Base-by-base conservation (phyloP, 495 filamentous ascomycete species). In the Diplogelasinospora grovesii region DNA sequence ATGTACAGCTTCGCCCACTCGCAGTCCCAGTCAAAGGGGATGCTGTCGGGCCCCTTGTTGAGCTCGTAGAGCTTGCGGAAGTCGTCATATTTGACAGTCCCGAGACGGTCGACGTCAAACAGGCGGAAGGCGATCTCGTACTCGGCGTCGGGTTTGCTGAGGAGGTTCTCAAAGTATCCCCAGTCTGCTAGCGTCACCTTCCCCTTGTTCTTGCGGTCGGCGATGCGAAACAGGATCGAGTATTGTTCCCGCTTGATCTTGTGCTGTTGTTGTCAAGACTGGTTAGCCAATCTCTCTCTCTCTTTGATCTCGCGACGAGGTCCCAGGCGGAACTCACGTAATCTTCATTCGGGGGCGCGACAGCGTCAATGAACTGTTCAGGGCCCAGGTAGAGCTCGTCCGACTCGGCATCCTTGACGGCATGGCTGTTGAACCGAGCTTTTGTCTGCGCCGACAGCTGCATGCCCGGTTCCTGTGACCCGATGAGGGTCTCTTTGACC, bases 121-220 rank as follows among this genome's bases (percentile, higher is more conserved):
- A 97, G 74, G 41, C 93, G 85, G 67, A 96, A 98, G 4, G 89
- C 90, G 49, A 98, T 96, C 65, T 98, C 89, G 60, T 98, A 98
- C 61, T 98, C 93, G 54, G 92, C 93, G 49, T 97, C 92, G 46
- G 92, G 88, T 59, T 95, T 96, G 36, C 75, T 74, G 24, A 98
- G 78, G 39, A 98, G 78, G 67, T 95, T 90, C 63, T 95, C 83
- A 59, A 96, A 98, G 31, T 81, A 83, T 10, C 72, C 79, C 89
- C 89, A 98, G 63, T 98, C 92, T 45, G 78, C 71, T 20, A 98
- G 61, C 45, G 60, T 85, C 22, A 98, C 68, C 51, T 75, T 80
- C 40, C 88, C 87, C 16, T 65, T 65, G 37, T 70, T 76, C 30
- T 74, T 74, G 36, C 85, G 75, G 62, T 98, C 92, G 45, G 92